These are phyloP conservation scores for Euphrasia confusa DNA, from an alignment of 257 asterid species.

Conservation along the genomic window DNA sequence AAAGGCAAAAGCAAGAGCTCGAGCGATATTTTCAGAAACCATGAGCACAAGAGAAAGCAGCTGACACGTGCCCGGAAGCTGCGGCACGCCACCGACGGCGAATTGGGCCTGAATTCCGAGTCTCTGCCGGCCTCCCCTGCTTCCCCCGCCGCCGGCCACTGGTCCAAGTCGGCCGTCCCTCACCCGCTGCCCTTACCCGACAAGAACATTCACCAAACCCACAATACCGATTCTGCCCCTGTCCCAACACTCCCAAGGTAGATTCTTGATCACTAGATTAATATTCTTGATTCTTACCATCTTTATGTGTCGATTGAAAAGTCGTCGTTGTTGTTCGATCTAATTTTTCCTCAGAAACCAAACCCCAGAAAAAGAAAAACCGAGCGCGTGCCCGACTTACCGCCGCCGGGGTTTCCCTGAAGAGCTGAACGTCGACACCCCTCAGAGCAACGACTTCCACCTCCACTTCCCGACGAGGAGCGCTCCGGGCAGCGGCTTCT, in stretches of 20 bases:
- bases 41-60: conserved; percentile 35
- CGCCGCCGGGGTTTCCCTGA: conserved; percentile 43
- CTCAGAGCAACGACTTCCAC: conserved; percentile 32
- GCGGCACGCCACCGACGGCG: conserved; percentile 55
- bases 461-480: conserved; percentile 49
- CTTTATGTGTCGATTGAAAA: too few relatives aligned
- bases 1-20: conserved; percentile 44
- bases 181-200: conserved; percentile 72
- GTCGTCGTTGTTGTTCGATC: not conserved
- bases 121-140: conserved; percentile 60
- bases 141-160: conserved; percentile 34
- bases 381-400: conserved; percentile 34
- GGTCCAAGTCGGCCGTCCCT: conserved; percentile 71
- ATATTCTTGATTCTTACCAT: not conserved
- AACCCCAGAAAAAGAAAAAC: conserved; percentile 26
- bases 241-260: not conserved
- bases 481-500: conserved; percentile 69
- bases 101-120: conserved; percentile 34
- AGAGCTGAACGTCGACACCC: conserved; percentile 38
- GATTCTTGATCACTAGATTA: too few relatives aligned
- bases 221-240: not conserved
- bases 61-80: conserved; percentile 48
- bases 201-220: not conserved
- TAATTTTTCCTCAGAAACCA: conserved; percentile 28
- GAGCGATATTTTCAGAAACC: conserved; percentile 27